phyloP scores from a whole-genome alignment of 176 grass and related monocot species.

The Tuctoria greenei region DNA sequence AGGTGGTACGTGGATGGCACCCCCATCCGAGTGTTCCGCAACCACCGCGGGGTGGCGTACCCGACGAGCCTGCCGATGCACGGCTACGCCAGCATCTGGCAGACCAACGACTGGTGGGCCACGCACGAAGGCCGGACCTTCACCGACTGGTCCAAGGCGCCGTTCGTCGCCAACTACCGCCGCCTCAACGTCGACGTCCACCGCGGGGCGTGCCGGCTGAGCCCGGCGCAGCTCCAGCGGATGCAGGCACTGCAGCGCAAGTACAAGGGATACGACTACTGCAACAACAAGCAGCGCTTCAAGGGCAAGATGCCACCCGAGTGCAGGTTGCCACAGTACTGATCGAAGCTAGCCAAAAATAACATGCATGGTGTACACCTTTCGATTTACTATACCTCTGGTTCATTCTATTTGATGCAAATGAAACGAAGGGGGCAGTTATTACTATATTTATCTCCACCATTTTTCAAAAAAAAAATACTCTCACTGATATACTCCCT shows the following conservation, averaged over 20 bases:
- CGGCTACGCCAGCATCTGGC: constrained; percentile 76
- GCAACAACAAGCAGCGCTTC: constrained; percentile 5
- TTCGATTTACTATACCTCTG: no score
- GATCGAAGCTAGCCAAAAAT: no score
- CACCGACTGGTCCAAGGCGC: constrained; percentile 63
- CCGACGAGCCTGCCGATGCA: constrained; percentile 56
- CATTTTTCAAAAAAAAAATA: no score
- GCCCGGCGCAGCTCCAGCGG: constrained; percentile 6
- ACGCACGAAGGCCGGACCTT: constrained; percentile 56
- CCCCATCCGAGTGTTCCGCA: constrained; percentile 61
- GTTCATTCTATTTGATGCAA: no score
- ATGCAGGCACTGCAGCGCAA: constrained; percentile 54
- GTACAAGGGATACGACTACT: constrained; percentile 70
- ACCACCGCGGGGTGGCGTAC: constrained; percentile 51
- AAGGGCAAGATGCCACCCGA: constrained; percentile 45
- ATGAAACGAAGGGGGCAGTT: no score
- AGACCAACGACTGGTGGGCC: constrained; percentile 65
- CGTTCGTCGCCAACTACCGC: constrained; percentile 59
- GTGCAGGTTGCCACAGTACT: constrained; percentile 52
- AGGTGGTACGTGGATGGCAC: constrained; percentile 61
- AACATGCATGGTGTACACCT: no score
- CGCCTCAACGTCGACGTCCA: constrained; percentile 50
- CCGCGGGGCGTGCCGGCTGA: constrained; percentile 21
- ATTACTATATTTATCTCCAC: no score
- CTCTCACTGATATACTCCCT: no score